Evolutionary conservation across 225 moss, liverwort and hornwort genomes (phyloP).

Genomic region (Polytrichum formosum): DNA sequence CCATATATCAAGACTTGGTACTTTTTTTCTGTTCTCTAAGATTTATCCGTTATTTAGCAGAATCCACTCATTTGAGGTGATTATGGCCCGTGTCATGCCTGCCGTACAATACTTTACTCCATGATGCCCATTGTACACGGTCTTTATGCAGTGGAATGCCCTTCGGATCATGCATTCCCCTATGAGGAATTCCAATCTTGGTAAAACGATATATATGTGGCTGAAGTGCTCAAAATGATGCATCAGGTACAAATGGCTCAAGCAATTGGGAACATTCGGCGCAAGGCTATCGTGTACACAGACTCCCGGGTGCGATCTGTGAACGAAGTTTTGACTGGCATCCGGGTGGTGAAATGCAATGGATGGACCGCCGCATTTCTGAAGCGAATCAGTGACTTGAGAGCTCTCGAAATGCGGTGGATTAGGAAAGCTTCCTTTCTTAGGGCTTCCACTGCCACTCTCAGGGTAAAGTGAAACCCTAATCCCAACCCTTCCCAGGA

Average conservation of each 20-base stretch:
- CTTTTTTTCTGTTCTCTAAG: too few species aligned
- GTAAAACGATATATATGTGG: background rate
- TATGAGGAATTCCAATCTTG: background rate
- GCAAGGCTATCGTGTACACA: slow-evolving; percentile 31
- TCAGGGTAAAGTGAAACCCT: slow-evolving; percentile 4
- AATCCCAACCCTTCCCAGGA: background rate
- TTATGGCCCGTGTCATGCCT: too few species aligned
- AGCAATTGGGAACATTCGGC: slow-evolving; percentile 24
- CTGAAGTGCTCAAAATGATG: background rate
- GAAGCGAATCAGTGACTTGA: slow-evolving; percentile 31
- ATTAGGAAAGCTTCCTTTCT: slow-evolving; percentile 30
- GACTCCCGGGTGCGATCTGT: slow-evolving; percentile 45
- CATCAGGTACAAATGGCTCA: slow-evolving; percentile 28
- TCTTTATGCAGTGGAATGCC: too few species aligned
- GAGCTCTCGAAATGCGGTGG: slow-evolving; percentile 34
- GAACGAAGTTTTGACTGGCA: slow-evolving; percentile 41
- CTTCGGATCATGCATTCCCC: too few species aligned
- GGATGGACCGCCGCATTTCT: slow-evolving; percentile 56
- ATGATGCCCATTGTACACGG: too few species aligned
- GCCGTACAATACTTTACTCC: too few species aligned
- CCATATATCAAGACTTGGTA: too few species aligned
- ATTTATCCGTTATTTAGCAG: too few species aligned
- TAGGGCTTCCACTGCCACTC: slow-evolving; percentile 16
- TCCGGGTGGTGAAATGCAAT: slow-evolving; percentile 59
- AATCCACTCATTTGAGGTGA: too few species aligned